A percentile compares a stretch with the other conserved stretches of the same genome.
Conservation (phyloP, 2,329 filamentous ascomycete species). For the Penicillium paneum region DNA sequence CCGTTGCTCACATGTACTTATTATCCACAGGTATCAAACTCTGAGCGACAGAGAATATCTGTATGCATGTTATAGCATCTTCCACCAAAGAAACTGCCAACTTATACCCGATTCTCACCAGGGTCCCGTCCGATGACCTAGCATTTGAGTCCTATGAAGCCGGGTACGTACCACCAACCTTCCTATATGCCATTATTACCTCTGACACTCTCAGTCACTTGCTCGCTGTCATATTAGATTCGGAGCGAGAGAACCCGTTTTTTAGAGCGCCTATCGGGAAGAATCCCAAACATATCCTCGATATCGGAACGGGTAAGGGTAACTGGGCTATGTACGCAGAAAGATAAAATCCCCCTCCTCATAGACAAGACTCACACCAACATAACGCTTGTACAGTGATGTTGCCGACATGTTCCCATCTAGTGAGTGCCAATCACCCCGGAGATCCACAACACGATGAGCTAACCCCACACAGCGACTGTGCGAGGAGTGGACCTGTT, state of each 20-base stretch:
- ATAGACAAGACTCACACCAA: not conserved
- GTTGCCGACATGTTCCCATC: conserved; percentile 4
- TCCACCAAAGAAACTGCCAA: not conserved
- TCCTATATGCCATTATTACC: not conserved
- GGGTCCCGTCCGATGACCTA: conserved; percentile 16
- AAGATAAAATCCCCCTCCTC: no score
- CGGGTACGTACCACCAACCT: conserved; percentile 3
- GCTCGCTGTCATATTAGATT: conserved; percentile 12
- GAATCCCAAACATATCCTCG: conserved; percentile 9
- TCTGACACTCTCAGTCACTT: conserved; percentile 9
- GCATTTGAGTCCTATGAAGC: conserved; percentile 20
- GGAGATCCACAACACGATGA: not conserved
- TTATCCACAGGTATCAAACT: conserved; percentile 14
- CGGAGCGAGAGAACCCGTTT: conserved; percentile 11
- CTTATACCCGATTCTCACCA: not conserved
- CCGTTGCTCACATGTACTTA: not conserved
- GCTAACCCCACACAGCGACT: not conserved
- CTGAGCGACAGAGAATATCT: conserved; percentile 13
- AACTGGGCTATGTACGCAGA: conserved; percentile 3
- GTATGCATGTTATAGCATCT: not conserved
- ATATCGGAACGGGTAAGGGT: conserved; percentile 16
- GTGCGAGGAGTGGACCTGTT: conserved; percentile 6
- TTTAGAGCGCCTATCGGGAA: conserved; percentile 12
- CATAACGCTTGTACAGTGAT: not conserved
- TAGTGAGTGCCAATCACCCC: not conserved